These are phyloP conservation scores for Cordyceps cicadae DNA, from an alignment of 2,329 filamentous ascomycete genomes.

Conservation along the genomic window DNA sequence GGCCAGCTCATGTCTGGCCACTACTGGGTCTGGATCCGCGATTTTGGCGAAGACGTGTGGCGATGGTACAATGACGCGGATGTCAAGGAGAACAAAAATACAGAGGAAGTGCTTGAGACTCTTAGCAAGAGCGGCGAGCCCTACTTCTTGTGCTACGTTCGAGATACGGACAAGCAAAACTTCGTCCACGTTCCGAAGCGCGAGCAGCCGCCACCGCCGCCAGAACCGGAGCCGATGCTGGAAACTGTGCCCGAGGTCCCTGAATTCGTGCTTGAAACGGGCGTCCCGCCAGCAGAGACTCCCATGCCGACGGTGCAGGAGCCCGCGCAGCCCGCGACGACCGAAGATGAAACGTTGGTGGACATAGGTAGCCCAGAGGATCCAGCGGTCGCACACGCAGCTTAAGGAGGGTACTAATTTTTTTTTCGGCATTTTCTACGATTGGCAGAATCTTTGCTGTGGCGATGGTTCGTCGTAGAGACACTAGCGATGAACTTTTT, in stretches of 20 bases:
- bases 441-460: no score
- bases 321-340: constrained; percentile 12
- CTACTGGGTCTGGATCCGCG: constrained; percentile 95
- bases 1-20: constrained; percentile 69
- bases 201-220: constrained; percentile 1
- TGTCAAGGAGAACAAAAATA: constrained; percentile 61
- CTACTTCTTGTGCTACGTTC: constrained; percentile 78
- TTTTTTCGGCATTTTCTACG: no score
- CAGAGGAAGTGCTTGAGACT: constrained; percentile 59
- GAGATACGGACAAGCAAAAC: constrained; percentile 53
- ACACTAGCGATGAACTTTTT: not conserved
- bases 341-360: constrained; percentile 10
- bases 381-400: no score
- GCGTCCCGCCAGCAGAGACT: not conserved
- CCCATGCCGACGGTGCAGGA: not conserved
- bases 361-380: not conserved
- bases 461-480: no score
- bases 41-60: constrained; percentile 77
- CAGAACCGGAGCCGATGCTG: not conserved
- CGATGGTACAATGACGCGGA: constrained; percentile 87
- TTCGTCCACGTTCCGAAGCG: constrained; percentile 40
- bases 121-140: constrained; percentile 65
- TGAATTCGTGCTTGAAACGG: not conserved
- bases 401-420: no score
- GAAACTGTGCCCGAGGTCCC: not conserved